These are phyloP conservation scores for Aspergillus calidoustus DNA, from an alignment of 2,329 filamentous ascomycete species.

Conservation along the genomic window DNA sequence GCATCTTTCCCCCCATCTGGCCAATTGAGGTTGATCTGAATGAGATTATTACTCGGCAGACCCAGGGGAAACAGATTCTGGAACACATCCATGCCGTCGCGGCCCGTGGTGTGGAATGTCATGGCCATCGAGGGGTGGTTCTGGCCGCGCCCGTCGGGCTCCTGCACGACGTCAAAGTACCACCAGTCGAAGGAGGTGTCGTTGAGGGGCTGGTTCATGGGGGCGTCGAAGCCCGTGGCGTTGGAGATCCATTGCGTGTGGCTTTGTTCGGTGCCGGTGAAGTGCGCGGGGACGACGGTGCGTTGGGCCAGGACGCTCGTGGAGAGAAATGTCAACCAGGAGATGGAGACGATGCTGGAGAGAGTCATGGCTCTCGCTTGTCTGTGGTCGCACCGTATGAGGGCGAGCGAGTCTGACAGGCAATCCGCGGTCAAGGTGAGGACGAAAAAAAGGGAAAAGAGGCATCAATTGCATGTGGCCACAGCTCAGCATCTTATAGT, in stretches of 20 bases:
- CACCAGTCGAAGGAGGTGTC: conserved; percentile 1
- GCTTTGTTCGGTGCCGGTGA: background rate
- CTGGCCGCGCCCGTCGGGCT: background rate
- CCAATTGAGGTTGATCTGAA: background rate
- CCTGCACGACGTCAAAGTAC: conserved; percentile 2
- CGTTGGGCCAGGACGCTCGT: background rate
- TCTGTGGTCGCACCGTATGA: background rate
- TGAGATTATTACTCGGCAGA: background rate
- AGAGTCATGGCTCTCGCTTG: background rate
- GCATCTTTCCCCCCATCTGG: background rate
- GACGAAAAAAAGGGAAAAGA: too few relatives aligned
- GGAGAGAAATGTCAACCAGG: background rate
- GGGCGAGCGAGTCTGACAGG: too few relatives aligned
- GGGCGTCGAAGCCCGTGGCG: background rate
- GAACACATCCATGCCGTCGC: background rate
- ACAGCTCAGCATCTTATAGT: background rate
- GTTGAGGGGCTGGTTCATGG: background rate
- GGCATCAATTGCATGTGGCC: too few relatives aligned
- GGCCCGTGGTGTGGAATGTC: conserved; percentile 1
- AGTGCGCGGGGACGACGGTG: background rate
- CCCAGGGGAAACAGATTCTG: background rate
- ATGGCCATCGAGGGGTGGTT: background rate
- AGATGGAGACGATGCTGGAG: background rate
- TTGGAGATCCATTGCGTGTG: background rate
- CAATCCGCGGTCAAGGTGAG: background rate